Base-by-base conservation (phyloP, 2,329 filamentous ascomycete species). In the Fusarium mexicanum region DNA sequence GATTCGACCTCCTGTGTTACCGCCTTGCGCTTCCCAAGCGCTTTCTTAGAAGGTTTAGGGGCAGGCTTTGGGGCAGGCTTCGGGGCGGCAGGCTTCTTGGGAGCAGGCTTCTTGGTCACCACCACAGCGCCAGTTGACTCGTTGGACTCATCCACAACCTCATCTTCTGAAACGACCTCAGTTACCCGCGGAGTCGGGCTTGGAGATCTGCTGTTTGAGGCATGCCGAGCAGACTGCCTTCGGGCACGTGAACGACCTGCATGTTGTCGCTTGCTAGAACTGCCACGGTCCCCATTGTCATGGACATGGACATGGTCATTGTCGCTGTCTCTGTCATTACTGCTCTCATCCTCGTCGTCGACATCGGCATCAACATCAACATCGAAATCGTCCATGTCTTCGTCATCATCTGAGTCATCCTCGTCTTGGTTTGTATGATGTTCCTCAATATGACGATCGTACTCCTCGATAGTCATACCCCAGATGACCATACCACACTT, bases 401-500 rank as follows among this genome's bases (percentile, higher is more conserved):
- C 38, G 35, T 51, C 31, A 5, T 68, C 40, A 3, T 44, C 53
- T 33, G 61, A 62, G 13, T 62, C 55, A 29, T 47, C 57, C 26
- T 59, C 22, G 7, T 16, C 46, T 48, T 22, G 20, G 10, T 67
- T 48, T 8, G 37, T 12, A 31, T 76, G 74, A 6, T 3, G 40
- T 5, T 43, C 6, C 4, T 54, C 37, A 4, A 76, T 3, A 8
- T 76, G 74, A 11, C 16, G 26, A 5, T 38, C 48, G 13, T 73
- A 61, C 43, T 78, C 68, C 18, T 48, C 20, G 1, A 61, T 14
- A 3, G 61, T 46, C 76, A 78, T 75, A 3, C 37, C 37, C 2
- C 53, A 54, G 6, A 71, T 38, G 10, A 54, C 16, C 2, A 47
- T 43, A 16, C 74, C 76, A 2, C 76, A 78, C 6, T 61, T 46